Percentiles rank a stretch among this genome's conserved stretches.
Conservation (phyloP, 306 rosid species). For the Begonia masoniana region DNA sequence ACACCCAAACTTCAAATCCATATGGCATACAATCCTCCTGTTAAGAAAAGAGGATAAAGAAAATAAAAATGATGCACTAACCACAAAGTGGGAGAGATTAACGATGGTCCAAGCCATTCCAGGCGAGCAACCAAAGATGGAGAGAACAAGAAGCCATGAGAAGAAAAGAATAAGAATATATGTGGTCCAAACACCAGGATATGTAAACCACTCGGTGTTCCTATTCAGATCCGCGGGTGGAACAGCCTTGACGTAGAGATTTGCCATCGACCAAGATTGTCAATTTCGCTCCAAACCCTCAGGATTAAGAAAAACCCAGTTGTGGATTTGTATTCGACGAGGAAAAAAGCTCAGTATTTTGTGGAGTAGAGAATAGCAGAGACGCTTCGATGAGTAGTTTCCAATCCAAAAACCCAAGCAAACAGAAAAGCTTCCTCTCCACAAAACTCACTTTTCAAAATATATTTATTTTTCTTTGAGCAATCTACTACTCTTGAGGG, state of each 20-base stretch:
- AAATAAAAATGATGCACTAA: conserved; percentile 13
- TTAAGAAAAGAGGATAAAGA: no score
- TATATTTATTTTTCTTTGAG: no score
- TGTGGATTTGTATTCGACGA: not conserved
- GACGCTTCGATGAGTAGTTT: no score
- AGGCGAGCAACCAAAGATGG: conserved; percentile 83
- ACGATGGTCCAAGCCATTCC: conserved; percentile 99
- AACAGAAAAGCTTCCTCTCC: no score
- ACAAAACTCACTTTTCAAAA: no score
- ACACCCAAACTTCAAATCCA: no score
- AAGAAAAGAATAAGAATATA: conserved; percentile 93
- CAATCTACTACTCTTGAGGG: no score
- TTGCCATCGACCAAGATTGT: conserved; percentile 49
- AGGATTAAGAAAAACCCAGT: not conserved
- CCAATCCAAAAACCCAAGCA: no score
- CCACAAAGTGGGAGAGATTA: conserved; percentile 73
- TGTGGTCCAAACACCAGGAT: conserved; percentile 98
- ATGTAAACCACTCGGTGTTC: conserved; percentile 98
- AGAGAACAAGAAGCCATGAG: conserved; percentile 83
- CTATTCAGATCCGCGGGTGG: conserved; percentile 94
- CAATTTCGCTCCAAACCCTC: not conserved
- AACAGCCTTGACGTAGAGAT: conserved; percentile 76
- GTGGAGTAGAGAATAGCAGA: no score
- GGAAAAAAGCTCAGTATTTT: no score
- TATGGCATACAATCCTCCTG: no score